Base-by-base conservation (phyloP, 192 early-diverging fungal genomes). In the Entomortierella beljakovae region DNA sequence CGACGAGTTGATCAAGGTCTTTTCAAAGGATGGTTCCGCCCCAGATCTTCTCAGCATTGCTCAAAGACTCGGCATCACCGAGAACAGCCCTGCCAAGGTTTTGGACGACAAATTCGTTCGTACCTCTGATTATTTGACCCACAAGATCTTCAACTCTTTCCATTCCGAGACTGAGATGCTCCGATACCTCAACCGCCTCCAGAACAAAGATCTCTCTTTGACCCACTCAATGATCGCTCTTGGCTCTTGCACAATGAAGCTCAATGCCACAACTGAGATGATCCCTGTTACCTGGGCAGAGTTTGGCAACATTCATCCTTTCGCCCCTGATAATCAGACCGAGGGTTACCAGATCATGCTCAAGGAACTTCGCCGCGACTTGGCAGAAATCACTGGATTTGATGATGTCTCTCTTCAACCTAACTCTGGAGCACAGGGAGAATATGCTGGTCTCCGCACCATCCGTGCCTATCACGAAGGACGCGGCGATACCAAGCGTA, bases 261-360 rank as follows among this genome's bases (percentile, higher is more conserved):
- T 99, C 20, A 99, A 99, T 70, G 97, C 97, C 51, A 98, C 98
- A 43, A 95, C 95, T 25, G 96, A 99, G 87, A 98, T 99, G 94
- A 99, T 99, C 74, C 98, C 98, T n/a, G 91, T 99, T 51, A 98
- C 98, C 26, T 98, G 96, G 94, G 96, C 98, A 42, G 97, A 98
- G 79, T 97, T 99, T 72, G 89, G 88, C 68, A 88, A 90, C 80
- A 91, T 99, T 59, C 98, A 99, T 83, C 98, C 98, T 59, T 99
- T 99, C 73, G 98, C 93, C 10, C 98, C 98, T 38, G 70, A 85
- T 46, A 93, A 97, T 51, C 98, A 99, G 84, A 91, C 96, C n/a
- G 88, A 89, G 61, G 98, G 98, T 37, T 99, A 99, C 83, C 81
- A 90, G 38, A 90, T 92, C 40, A 90, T 99, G 90, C 87, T 97